A percentile compares a stretch with the other conserved stretches of the same genome.
phyloP scores from a whole-genome alignment of 2,329 filamentous ascomycete genomes.

The Fusarium nelsonii region DNA sequence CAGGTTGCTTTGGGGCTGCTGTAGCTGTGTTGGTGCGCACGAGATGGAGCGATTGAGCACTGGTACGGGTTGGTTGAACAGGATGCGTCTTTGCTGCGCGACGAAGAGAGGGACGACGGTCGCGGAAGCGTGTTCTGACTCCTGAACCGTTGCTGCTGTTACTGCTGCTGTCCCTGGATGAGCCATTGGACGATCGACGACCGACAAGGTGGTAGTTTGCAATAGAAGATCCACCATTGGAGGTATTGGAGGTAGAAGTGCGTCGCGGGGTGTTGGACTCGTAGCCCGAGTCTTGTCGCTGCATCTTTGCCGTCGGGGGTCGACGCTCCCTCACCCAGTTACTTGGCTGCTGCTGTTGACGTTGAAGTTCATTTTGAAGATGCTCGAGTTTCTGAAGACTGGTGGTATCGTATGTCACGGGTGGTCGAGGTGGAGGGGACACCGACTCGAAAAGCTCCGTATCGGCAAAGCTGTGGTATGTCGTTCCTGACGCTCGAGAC shows the following conservation, averaged over 20 bases:
- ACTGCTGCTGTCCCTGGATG: conserved; percentile 40
- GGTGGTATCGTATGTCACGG: conserved; percentile 41
- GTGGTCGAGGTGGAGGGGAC: conserved; percentile 47
- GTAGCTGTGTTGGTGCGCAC: conserved; percentile 51
- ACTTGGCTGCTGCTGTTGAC: conserved; percentile 35
- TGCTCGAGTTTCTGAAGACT: conserved; percentile 41
- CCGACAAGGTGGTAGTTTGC: conserved; percentile 47
- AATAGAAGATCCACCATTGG: conserved; percentile 45
- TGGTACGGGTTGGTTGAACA: conserved; percentile 43
- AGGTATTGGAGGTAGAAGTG: conserved; percentile 56
- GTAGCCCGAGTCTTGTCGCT: conserved; percentile 70
- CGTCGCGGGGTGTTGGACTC: conserved; percentile 61
- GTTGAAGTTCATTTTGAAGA: conserved; percentile 41
- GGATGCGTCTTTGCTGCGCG: conserved; percentile 56
- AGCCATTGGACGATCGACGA: conserved; percentile 53
- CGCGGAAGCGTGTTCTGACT: conserved; percentile 50
- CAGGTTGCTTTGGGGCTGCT: conserved; percentile 35
- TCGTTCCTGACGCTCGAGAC: conserved; percentile 61
- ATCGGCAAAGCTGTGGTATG: conserved; percentile 68
- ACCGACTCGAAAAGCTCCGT: conserved; percentile 61
- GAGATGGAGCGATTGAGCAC: conserved; percentile 53
- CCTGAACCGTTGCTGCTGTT: conserved; percentile 29
- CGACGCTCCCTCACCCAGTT: conserved; percentile 46
- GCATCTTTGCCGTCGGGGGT: conserved; percentile 57
- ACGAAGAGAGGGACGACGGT: conserved; percentile 59